These are phyloP conservation scores for Nicotiana obtusifolia DNA, from an alignment of 257 asterid genomes.

Conservation along the genomic window DNA sequence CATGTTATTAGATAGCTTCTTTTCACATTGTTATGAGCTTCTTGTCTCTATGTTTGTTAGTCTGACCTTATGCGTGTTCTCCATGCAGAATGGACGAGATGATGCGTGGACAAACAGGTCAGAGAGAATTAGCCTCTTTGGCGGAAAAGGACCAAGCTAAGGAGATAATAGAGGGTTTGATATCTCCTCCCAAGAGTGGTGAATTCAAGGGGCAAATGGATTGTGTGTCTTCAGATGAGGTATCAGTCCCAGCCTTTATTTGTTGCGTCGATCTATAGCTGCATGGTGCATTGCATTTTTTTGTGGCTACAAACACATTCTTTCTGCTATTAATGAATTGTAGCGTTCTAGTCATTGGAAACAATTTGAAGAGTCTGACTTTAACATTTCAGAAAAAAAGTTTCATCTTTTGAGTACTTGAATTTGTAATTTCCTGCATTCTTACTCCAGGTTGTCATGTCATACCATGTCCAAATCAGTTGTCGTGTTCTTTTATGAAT, in stretches of 20 bases:
- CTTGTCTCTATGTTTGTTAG: neutral
- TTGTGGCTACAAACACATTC: neutral
- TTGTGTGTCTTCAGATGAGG: constrained; percentile 57
- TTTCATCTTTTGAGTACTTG: neutral
- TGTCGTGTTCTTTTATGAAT: neutral
- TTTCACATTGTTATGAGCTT: neutral
- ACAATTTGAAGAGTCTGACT: neutral
- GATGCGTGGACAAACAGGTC: constrained; percentile 77
- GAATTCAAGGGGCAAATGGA: constrained; percentile 33
- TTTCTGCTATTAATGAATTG: neutral
- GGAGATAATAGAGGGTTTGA: constrained; percentile 36
- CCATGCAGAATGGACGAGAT: constrained; percentile 83
- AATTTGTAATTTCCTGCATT: neutral
- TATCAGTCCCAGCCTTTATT: constrained; percentile 21
- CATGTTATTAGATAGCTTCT: neutral
- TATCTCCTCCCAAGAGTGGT: constrained; percentile 33
- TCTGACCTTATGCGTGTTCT: constrained; percentile 14
- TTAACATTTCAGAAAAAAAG: neutral
- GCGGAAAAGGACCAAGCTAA: constrained; percentile 43
- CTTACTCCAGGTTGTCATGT: neutral
- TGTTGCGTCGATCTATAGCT: neutral
- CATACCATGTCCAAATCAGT: neutral
- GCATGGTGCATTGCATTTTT: neutral
- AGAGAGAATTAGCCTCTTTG: constrained; percentile 57
- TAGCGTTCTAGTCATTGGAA: neutral